These are phyloP conservation scores for Trichoderma cornu-damae DNA, from an alignment of 2,329 filamentous ascomycete species.

Conservation along the genomic window DNA sequence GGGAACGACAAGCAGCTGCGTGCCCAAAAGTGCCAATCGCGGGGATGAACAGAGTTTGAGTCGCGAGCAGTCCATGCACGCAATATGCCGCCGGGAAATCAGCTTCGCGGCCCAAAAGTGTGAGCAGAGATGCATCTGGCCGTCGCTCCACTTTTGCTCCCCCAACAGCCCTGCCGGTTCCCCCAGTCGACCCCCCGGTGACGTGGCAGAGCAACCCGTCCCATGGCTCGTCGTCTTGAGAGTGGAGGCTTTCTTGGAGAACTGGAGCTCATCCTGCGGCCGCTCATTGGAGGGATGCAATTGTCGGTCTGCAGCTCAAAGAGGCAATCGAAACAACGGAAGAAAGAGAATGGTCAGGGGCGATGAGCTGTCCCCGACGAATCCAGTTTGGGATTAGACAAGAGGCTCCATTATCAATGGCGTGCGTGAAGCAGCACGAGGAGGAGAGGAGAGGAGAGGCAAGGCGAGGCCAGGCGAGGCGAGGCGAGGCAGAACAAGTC, in stretches of 20 bases:
- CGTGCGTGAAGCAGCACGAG: not conserved
- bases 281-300: conserved; percentile 9
- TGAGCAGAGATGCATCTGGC: conserved; percentile 13
- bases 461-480: not conserved
- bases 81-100: conserved; percentile 3
- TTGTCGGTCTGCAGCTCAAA: conserved; percentile 15
- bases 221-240: not conserved
- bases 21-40: not conserved
- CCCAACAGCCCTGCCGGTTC: conserved; percentile 4
- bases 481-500: not conserved
- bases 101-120: conserved; percentile 14
- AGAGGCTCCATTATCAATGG: not conserved
- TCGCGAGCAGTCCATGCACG: not conserved
- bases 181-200: not conserved
- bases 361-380: not conserved
- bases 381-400: not conserved
- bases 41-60: not conserved
- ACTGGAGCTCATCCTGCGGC: not conserved
- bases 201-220: conserved; percentile 15
- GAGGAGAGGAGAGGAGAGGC: not conserved
- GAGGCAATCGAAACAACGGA: not conserved
- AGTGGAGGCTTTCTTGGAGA: conserved; percentile 9
- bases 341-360: not conserved
- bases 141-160: conserved; percentile 12
- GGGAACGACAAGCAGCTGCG: not conserved